A percentile compares a stretch with the other conserved stretches of the same genome.
phyloP scores from a whole-genome alignment of 768 basidiomycete species.

The Amanita rimosa region DNA sequence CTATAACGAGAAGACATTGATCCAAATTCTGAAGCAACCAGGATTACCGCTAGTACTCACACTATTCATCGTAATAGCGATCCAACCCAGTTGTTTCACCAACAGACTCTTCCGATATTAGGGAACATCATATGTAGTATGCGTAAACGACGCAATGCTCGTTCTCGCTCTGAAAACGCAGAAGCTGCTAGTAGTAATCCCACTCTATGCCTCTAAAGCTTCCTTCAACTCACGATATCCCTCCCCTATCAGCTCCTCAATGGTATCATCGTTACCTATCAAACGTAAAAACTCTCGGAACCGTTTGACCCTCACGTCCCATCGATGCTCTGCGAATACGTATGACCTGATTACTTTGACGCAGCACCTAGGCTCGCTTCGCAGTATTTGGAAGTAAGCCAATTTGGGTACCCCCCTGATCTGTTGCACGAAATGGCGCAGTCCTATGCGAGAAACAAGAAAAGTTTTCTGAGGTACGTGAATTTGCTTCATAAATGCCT shows the following conservation, averaged over 20 bases:
- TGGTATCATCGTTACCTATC: neutral
- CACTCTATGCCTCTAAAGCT: neutral
- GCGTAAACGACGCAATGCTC: too few relatives aligned
- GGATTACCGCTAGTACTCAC: too few relatives aligned
- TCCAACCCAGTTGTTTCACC: too few relatives aligned
- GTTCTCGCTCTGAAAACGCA: too few relatives aligned
- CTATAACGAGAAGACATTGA: too few relatives aligned
- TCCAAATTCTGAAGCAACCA: too few relatives aligned
- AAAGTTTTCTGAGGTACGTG: neutral
- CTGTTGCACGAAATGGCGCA: neutral
- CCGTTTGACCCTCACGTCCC: neutral
- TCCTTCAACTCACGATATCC: neutral
- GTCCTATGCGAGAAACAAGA: neutral
- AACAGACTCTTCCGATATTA: too few relatives aligned
- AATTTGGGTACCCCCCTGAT: neutral
- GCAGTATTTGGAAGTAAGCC: neutral
- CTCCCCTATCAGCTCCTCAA: neutral
- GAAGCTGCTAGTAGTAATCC: too few relatives aligned
- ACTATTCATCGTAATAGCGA: too few relatives aligned
- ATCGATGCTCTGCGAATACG: neutral
- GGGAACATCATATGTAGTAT: too few relatives aligned
- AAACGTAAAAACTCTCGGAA: neutral
- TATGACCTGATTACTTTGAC: neutral
- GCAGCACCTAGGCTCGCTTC: neutral
- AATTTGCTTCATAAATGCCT: neutral